phyloP scores from a whole-genome alignment of 2,329 filamentous ascomycete species.

The Periconia digitata region DNA sequence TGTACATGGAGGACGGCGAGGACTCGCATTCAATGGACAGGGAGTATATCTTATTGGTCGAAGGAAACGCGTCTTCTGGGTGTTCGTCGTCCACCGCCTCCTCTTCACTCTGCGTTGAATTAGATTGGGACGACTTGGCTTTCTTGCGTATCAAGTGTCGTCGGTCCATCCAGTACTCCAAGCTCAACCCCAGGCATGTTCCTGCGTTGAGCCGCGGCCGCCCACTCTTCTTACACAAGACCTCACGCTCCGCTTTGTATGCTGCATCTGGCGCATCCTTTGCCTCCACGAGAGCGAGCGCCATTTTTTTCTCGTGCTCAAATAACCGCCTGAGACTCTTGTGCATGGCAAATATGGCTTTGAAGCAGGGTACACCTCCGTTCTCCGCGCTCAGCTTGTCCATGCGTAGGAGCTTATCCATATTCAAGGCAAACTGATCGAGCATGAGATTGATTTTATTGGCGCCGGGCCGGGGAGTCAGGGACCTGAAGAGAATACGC shows the following conservation, averaged over 20 bases:
- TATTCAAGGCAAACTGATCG: conserved; percentile 69
- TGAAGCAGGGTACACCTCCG: conserved; percentile 68
- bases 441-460: conserved; percentile 70
- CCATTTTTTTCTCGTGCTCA: conserved; percentile 64
- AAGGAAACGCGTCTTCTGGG: conserved; percentile 38
- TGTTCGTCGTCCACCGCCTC: conserved; percentile 14
- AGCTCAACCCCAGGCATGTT: conserved; percentile 65
- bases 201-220: conserved; percentile 70
- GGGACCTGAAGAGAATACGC: conserved; percentile 65
- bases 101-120: conserved; percentile 42
- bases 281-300: conserved; percentile 30
- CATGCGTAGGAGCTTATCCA: conserved; percentile 68
- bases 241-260: conserved; percentile 56
- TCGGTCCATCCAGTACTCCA: conserved; percentile 77
- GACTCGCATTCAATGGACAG: conserved; percentile 67
- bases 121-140: conserved; percentile 20
- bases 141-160: conserved; percentile 47
- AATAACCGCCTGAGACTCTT: conserved; percentile 70
- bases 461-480: conserved; percentile 62
- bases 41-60: conserved; percentile 60
- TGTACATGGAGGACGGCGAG: conserved; percentile 51
- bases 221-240: conserved; percentile 71
- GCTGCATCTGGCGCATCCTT: conserved; percentile 45
- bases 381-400: conserved; percentile 70
- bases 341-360: conserved; percentile 74